Base-by-base conservation (phyloP, 83 land plant species). In the Picea abies region DNA sequence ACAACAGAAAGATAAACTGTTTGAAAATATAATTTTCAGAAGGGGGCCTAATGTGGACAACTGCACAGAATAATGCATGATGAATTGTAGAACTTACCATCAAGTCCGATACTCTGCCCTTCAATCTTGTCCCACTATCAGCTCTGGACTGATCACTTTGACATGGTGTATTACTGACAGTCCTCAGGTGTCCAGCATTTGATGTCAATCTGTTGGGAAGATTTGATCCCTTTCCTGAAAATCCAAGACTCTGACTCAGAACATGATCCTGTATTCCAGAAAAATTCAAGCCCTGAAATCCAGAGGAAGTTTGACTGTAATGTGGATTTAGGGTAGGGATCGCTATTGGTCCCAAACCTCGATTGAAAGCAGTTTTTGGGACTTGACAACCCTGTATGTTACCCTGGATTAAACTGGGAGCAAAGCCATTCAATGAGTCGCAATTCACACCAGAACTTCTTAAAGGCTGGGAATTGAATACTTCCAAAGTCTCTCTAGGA, bases 1-100 rank as follows among this genome's bases (percentile, higher is more conserved):
- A 75, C 14, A 80, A 86, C 90, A 85, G 85, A 52, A 84, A 71
- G 87, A 86, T 90, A 93, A 87, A 81, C 56, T 79, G 83, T 69
- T 87, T 61, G 83, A 85, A 83, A 20, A 85, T 76, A 80, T 75
- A 87, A 82, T 82, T 72, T 47, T 47, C 25, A 12, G 12, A 47
- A 15, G 7, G 78, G 60, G 5, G 52, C 60, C 12, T 2, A 11
- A 47, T 66, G 84, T 52, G n/a, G 85, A 69, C 63, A 66, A 83
- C 17, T 90, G 67, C n/a, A 32, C 77, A 8, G 82, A 10, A 35
- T 19, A 32, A 0, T 85, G 79, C 22, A 19, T 85, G 61, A 26
- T 56, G 75, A 32, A 44, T 87, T n/a, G 32, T 63, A 83, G 44
- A 81, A 23, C 86, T 84, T 67, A 52, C 78, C 17, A 23, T 23